Conservation (phyloP, 768 basidiomycete genomes). For the Arthromyces matolae region DNA sequence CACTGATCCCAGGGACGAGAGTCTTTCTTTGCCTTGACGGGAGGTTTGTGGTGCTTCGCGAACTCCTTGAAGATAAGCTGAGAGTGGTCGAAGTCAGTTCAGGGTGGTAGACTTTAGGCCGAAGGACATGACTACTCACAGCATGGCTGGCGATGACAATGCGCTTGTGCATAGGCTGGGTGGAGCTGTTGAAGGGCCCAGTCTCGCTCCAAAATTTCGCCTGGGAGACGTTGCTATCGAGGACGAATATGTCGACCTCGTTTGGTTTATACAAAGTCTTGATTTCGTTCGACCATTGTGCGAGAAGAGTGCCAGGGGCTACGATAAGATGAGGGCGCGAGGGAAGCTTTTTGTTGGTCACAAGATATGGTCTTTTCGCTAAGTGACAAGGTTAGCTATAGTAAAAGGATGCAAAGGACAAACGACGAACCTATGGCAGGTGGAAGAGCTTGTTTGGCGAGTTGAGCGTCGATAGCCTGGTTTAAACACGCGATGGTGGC, state of each 20-base stretch:
- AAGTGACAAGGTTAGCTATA: too few relatives aligned
- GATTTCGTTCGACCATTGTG: too few relatives aligned
- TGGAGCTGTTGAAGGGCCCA: conserved; percentile 14
- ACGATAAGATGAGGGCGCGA: too few relatives aligned
- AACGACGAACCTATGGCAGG: conserved; percentile 7
- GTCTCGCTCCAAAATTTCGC: conserved; percentile 20
- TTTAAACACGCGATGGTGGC: conserved; percentile 19
- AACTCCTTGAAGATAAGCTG: too few relatives aligned
- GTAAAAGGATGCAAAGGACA: neutral
- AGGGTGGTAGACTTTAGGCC: too few relatives aligned
- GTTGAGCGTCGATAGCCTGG: conserved; percentile 4
- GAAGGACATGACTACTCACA: too few relatives aligned
- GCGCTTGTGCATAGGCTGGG: conserved; percentile 5
- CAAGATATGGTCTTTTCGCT: too few relatives aligned
- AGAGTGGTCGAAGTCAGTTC: too few relatives aligned
- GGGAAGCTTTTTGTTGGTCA: too few relatives aligned
- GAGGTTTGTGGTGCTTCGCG: neutral
- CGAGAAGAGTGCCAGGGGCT: too few relatives aligned
- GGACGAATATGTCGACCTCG: conserved; percentile 29
- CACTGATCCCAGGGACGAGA: conserved; percentile 17
- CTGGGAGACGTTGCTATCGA: conserved; percentile 12
- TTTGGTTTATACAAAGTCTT: too few relatives aligned
- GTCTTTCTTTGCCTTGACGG: neutral
- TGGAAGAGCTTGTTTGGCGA: neutral
- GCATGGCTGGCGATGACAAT: conserved; percentile 25